Evolutionary conservation across 2,329 filamentous ascomycete species (phyloP).

Genomic region (Fusarium tjaetaba): DNA sequence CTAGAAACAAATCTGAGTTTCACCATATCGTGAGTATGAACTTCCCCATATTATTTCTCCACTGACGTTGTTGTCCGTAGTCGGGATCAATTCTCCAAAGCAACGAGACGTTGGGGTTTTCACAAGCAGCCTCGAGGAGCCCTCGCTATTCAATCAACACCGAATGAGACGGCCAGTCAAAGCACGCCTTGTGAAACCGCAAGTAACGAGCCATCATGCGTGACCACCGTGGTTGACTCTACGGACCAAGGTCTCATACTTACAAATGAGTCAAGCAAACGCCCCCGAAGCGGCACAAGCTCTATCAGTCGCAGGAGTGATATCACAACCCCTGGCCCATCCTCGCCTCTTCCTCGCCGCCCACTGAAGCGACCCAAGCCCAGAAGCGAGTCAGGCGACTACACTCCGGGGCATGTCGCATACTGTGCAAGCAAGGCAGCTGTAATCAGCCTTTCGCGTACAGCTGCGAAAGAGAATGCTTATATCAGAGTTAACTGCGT

Average conservation of each 20-base stretch:
- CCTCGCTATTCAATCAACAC: not conserved
- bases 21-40: not conserved
- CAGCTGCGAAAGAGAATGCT: no score
- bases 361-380: not conserved
- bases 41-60: fast-evolving
- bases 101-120: slow-evolving; percentile 1
- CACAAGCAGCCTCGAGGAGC: not conserved
- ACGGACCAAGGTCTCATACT: not conserved
- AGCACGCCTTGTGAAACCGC: not conserved
- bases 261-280: not conserved
- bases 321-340: not conserved
- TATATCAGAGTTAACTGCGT: no score
- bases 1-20: not conserved
- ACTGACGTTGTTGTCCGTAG: not conserved
- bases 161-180: not conserved
- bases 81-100: not conserved
- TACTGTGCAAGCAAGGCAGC: no score
- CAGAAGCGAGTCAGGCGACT: not conserved
- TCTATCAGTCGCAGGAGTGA: not conserved
- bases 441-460: no score
- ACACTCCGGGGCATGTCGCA: no score
- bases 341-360: not conserved
- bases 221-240: not conserved
- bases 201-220: not conserved
- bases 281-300: not conserved